Evolutionary conservation across 192 early-diverging fungal genomes (phyloP), one percentile per base, ranked within the genome.

Genomic region (Gorgonomyces haynaldii): DNA sequence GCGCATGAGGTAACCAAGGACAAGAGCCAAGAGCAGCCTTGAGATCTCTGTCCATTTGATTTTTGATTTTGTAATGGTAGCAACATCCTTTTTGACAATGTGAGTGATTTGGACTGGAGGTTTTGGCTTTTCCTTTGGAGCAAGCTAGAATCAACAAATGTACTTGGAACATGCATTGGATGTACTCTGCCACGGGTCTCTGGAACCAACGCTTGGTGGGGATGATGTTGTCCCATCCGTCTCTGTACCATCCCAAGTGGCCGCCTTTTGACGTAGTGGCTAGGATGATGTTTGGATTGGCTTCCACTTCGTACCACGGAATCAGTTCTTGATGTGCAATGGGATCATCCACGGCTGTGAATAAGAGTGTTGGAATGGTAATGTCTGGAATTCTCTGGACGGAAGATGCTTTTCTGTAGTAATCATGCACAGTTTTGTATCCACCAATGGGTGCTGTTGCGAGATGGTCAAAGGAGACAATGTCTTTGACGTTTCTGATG

Each of bases 331-430:
- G 40, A 1, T 65, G 62, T 12, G 81, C 79, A 56, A 97, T 81
- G n/a, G 94, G 94, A 60, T 97, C 94, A 66, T 94, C 89, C 56
- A 83, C 39, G 37, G 90, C 81, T 16, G 78, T 80, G 28, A 94
- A 62, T 45, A 88, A 81, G n/a, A 97, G 61, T 42, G 83, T 79
- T 15, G 94, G 94, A 19, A 91, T 61, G 12, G 72, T 61, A 29
- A 74, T 49, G 32, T 74, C 61, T 5, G 67, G 67, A 15, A 74
- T 39, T 29, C 52, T 57, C 37, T 60, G 58, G 13, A 66, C 57
- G 12, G 43, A 58, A 9, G 54, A 64, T 1, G 54, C 68, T 29
- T 39, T 44, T 16, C 72, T 54, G 46, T 69, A 71, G 46, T 69
- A 97, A 53, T 93, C 89, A 45, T 82, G 56, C 16, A 86, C 84